Evolutionary conservation across 2,329 filamentous ascomycete species (phyloP).

Genomic region (Apiospora pterosperma): DNA sequence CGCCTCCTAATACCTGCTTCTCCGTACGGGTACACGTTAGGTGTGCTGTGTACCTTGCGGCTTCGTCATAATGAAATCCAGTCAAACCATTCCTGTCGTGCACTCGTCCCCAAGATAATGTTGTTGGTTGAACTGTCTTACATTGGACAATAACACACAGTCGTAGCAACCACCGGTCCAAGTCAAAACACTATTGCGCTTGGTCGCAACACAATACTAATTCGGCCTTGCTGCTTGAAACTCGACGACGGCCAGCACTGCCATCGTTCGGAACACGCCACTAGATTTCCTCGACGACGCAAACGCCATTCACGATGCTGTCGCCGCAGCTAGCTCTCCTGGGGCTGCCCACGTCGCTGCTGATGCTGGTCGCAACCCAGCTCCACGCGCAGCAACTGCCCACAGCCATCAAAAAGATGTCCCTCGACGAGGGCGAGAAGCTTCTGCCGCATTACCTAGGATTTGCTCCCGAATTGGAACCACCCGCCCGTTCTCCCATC

Average conservation of each 20-base stretch:
- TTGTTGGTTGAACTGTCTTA: neutral
- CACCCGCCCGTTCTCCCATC: conserved; percentile 23
- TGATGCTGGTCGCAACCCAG: conserved; percentile 41
- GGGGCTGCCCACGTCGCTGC: conserved; percentile 39
- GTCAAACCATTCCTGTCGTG: neutral
- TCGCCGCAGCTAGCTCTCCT: conserved; percentile 21
- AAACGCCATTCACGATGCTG: neutral
- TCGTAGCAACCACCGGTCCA: neutral
- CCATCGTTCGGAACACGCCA: neutral
- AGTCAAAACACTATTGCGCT: neutral
- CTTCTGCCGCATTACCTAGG: conserved; percentile 66
- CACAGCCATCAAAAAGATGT: conserved; percentile 69
- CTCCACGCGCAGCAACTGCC: conserved; percentile 38
- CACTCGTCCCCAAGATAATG: neutral
- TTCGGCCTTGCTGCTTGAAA: neutral
- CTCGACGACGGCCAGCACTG: neutral
- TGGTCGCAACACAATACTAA: neutral
- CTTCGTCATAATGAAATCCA: neutral
- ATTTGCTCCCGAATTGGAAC: conserved; percentile 32
- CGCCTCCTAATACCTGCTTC: neutral
- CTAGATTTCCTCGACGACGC: neutral
- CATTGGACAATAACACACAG: neutral
- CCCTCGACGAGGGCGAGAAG: conserved; percentile 67
- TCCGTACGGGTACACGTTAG: neutral
- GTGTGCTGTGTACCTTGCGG: neutral